Evolutionary conservation across 306 rosid genomes (phyloP), one percentile per base, ranked within the genome.

Genomic region (Astragalus membranaceus): DNA sequence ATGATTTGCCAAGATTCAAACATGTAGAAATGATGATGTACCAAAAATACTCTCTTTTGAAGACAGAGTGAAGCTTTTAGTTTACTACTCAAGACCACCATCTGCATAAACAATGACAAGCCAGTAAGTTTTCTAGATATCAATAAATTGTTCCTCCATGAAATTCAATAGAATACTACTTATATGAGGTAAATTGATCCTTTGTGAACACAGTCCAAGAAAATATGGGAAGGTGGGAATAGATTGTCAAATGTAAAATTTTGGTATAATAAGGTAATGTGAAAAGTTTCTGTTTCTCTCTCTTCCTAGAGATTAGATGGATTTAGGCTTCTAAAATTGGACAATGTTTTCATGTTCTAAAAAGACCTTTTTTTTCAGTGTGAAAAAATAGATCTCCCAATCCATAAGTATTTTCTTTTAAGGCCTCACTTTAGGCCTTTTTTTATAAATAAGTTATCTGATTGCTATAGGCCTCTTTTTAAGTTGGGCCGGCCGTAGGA

Each of bases 101-200:
- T 73, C 87, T 83, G 79, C 82, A 62, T 36, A 47, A 60, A 50
- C 47, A 54, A 75, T 60, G 65, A 37, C 42, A 79, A 46, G 39
- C 44, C 63, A 78, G 48, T 74, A 51, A 62, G 69, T 64, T 43
- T 52, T 57, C 23, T 42, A 56, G 13, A n/a, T 65, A 35, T 14
- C 44, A 50, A 55, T 20, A 51, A 13, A 10, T n/a, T 64, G 39
- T 8, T 65, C 64, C 5, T 37, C 0, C 4, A 23, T 57, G 52
- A 66, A 64, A 39, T 9, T 35, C 35, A 57, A 43, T 36, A 39
- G 61, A 70, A 50, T 54, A 47, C 74, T 13, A 17, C 13, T 12
- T 6, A 58, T 1, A 59, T 10, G 2, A 77, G 32, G 23, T 56
- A 10, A 46, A 35, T 54, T 52, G 15, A 41, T 39, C 17, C 54